phyloP scores from a whole-genome alignment of 2,329 filamentous ascomycete genomes.

The Pyrenophora tritici-repentis region DNA sequence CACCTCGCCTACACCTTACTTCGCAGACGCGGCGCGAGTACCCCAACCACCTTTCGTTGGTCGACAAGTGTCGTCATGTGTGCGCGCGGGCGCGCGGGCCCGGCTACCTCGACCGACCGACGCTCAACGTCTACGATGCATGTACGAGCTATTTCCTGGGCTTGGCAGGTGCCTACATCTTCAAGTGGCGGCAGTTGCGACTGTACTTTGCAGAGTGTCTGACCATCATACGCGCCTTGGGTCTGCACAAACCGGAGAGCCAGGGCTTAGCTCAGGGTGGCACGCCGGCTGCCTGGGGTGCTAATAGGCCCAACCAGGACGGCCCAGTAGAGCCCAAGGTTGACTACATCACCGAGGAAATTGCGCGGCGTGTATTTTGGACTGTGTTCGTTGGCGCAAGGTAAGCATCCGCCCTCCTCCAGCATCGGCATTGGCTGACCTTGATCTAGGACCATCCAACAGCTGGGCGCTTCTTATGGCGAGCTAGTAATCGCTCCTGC shows the following conservation, averaged over 20 bases:
- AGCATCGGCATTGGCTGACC: slow-evolving; percentile 10
- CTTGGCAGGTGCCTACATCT: slow-evolving; percentile 68
- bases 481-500: slow-evolving; percentile 77
- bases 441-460: slow-evolving; percentile 68
- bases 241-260: slow-evolving; percentile 63
- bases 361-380: slow-evolving; percentile 74
- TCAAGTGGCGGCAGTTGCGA: slow-evolving; percentile 69
- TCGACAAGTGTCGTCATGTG: slow-evolving; percentile 72
- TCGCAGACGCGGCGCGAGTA: slow-evolving; percentile 68
- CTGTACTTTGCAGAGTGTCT: slow-evolving; percentile 75
- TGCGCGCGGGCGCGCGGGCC: slow-evolving; percentile 70
- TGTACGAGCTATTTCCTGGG: slow-evolving; percentile 78
- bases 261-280: slow-evolving; percentile 47
- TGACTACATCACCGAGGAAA: slow-evolving; percentile 57
- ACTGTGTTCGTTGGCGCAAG: slow-evolving; percentile 75
- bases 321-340: slow-evolving; percentile 45
- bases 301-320: slow-evolving; percentile 44
- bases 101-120: slow-evolving; percentile 58
- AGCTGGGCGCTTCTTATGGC: slow-evolving; percentile 72
- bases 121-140: slow-evolving; percentile 65
- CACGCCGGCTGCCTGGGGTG: slow-evolving; percentile 42
- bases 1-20: slow-evolving; percentile 71
- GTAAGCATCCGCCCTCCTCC: slow-evolving; percentile 46
- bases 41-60: slow-evolving; percentile 69
- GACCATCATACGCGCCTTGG: slow-evolving; percentile 69